Evolutionary conservation across 805 yeast genomes (phyloP).

Genomic region (Ogataea polymorpha): DNA sequence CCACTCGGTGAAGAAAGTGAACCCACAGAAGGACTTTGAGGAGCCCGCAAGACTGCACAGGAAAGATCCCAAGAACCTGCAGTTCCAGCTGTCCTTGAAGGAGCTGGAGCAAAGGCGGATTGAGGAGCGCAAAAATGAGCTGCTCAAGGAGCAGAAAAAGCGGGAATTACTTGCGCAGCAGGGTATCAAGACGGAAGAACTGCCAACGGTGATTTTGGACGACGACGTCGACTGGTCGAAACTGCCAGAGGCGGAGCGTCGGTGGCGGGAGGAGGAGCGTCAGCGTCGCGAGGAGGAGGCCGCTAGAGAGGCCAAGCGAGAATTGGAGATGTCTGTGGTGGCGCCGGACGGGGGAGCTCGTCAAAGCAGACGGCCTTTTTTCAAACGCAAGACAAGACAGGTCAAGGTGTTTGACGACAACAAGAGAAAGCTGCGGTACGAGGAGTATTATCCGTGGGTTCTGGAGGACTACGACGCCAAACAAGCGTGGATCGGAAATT

Average conservation of each 20-base stretch:
- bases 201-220: conserved; percentile 27
- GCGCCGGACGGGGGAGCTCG: conserved; percentile 94
- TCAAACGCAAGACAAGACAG: conserved; percentile 82
- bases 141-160: conserved; percentile 40
- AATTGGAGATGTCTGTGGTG: conserved; percentile 58
- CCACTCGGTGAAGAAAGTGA: conserved; percentile 68
- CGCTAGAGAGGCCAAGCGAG: conserved; percentile 37
- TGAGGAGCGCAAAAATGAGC: conserved; percentile 43
- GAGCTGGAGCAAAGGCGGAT: conserved; percentile 65
- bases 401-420: conserved; percentile 76
- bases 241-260: conserved; percentile 43
- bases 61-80: conserved; percentile 89
- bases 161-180: conserved; percentile 28
- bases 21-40: conserved; percentile 67
- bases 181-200: conserved; percentile 17
- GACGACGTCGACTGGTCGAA: conserved; percentile 30
- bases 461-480: conserved; percentile 93
- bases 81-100: conserved; percentile 75
- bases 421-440: conserved; percentile 82
- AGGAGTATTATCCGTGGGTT: conserved; percentile 98
- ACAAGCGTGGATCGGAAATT: conserved; percentile 93
- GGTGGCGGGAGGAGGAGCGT: conserved; percentile 23
- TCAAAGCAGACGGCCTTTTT: conserved; percentile 51
- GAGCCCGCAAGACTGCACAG: conserved; percentile 86
- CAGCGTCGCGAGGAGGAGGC: conserved; percentile 25